These are phyloP conservation scores for Laburnicola sp. DNA, from an alignment of 2,329 filamentous ascomycete species.

Conservation along the genomic window DNA sequence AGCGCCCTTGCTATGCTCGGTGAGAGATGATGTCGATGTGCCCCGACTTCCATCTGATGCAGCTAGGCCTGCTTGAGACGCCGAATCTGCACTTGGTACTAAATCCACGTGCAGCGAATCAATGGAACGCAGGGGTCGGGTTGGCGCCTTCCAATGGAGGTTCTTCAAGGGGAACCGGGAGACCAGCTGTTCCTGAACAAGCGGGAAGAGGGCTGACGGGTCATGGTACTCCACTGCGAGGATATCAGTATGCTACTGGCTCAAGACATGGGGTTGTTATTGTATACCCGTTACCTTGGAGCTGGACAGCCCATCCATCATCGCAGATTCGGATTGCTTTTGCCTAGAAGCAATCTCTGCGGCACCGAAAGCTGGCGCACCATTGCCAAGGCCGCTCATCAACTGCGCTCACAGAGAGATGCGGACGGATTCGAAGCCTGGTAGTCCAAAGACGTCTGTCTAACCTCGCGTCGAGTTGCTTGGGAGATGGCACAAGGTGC, in stretches of 20 bases:
- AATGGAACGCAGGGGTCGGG: conserved; percentile 88
- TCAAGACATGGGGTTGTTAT: not conserved
- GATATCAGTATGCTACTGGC: conserved; percentile 21
- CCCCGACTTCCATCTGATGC: conserved; percentile 23
- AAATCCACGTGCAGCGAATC: conserved; percentile 89
- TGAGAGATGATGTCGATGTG: conserved; percentile 23
- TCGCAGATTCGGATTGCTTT: conserved; percentile 32
- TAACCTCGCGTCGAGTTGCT: conserved; percentile 22
- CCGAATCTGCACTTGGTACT: conserved; percentile 61
- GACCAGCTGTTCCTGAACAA: conserved; percentile 75
- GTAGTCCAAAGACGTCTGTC: conserved; percentile 21
- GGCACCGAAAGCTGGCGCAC: conserved; percentile 42
- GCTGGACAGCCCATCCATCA: conserved; percentile 50
- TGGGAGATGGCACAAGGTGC: conserved; percentile 4
- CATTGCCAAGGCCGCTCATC: conserved; percentile 45
- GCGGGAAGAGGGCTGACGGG: conserved; percentile 82
- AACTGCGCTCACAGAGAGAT: conserved; percentile 25
- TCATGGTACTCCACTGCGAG: conserved; percentile 89
- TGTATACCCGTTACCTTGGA: conserved; percentile 56
- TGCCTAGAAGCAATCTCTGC: conserved; percentile 40
- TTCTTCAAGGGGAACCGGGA: conserved; percentile 83
- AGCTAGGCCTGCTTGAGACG: conserved; percentile 36
- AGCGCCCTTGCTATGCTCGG: conserved; percentile 33
- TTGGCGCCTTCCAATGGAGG: conserved; percentile 95
- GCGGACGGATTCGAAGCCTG: conserved; percentile 5